A percentile compares a stretch with the other conserved stretches of the same genome.
Conservation (phyloP, 2,329 filamentous ascomycete species). For the Teratosphaeria zuluensis region DNA sequence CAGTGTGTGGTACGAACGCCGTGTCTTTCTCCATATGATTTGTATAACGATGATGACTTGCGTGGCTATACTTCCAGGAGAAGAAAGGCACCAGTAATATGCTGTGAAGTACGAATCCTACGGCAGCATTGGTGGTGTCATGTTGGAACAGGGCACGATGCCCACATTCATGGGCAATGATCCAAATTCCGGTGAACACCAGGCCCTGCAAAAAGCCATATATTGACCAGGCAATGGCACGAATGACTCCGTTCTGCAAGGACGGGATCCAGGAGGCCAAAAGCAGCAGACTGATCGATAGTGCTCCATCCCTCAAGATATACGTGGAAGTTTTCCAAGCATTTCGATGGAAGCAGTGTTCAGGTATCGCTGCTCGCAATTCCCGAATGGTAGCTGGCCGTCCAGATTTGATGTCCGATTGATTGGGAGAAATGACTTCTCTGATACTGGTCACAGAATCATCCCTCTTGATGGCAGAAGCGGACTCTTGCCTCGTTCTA, state of each 20-base stretch:
- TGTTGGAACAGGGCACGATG: constrained; percentile 58
- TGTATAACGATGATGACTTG: constrained; percentile 59
- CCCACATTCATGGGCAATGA: constrained; percentile 61
- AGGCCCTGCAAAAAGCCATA: constrained; percentile 59
- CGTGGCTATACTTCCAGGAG: constrained; percentile 62
- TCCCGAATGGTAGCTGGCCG: not conserved
- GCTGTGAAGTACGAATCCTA: constrained; percentile 58
- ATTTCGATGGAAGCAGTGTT: not conserved
- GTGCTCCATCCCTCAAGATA: not conserved
- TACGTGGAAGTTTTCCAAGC: not conserved
- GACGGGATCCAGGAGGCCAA: not conserved
- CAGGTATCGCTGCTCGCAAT: not conserved
- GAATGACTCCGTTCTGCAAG: not conserved
- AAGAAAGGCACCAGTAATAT: constrained; percentile 60
- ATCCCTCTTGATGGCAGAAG: not conserved
- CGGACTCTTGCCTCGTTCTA: not conserved
- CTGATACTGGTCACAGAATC: not conserved
- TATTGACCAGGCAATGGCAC: not conserved
- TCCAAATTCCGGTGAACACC: constrained; percentile 60
- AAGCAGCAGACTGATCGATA: not conserved
- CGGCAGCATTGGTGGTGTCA: constrained; percentile 47
- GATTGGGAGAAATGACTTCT: not conserved
- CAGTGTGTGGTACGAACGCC: constrained; percentile 27
- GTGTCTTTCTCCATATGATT: constrained; percentile 24
- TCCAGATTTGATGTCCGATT: not conserved